phyloP scores from a whole-genome alignment of 2,329 filamentous ascomycete species.

The Zasmidium citrigriseum region DNA sequence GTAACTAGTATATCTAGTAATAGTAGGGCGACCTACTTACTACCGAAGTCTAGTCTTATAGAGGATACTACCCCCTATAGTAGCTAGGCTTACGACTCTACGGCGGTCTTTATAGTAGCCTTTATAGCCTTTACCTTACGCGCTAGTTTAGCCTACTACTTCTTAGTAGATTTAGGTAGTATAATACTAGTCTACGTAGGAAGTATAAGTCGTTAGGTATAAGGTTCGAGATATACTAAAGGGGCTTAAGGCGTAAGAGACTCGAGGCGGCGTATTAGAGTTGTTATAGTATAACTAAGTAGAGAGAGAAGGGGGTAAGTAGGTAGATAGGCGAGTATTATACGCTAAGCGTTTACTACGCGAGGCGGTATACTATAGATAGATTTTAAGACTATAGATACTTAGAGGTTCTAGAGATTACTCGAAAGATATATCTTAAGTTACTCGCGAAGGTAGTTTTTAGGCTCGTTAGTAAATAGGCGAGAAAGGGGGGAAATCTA shows the following conservation, averaged over 20 bases:
- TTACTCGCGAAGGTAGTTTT: too few species aligned
- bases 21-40: too few species aligned
- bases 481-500: too few species aligned
- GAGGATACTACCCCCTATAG: neutral
- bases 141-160: neutral
- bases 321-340: neutral
- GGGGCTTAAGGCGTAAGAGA: neutral
- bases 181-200: neutral
- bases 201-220: neutral
- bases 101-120: too few species aligned
- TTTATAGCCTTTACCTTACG: too few species aligned
- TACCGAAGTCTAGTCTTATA: neutral
- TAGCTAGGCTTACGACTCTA: neutral
- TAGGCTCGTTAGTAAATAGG: too few species aligned
- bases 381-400: neutral
- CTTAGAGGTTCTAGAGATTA: neutral
- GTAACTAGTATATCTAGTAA: too few species aligned
- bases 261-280: neutral
- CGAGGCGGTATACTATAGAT: neutral
- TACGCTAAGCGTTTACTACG: neutral
- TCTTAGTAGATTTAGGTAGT: neutral
- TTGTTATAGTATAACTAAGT: neutral
- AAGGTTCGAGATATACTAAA: neutral
- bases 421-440: too few species aligned
- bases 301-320: neutral